phyloP scores from a whole-genome alignment of 768 basidiomycete species.

The Gloeophyllum trabeum region DNA sequence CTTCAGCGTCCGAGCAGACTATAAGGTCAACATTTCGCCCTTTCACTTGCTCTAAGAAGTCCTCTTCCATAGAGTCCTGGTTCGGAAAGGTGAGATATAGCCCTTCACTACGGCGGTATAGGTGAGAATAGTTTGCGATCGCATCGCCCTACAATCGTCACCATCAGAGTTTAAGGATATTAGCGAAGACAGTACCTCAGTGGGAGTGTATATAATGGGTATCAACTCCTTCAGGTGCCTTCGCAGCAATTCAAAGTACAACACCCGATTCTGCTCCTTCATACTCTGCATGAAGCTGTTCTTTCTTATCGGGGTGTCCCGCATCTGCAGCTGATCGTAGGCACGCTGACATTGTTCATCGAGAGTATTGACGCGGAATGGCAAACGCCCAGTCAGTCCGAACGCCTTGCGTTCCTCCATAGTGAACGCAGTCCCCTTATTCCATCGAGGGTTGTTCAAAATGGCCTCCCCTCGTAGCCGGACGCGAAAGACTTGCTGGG shows the following conservation, averaged over 20 bases:
- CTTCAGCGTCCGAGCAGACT: conserved; percentile 78
- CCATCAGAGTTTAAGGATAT: not conserved
- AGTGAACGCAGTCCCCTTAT: conserved; percentile 77
- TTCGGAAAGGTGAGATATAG: conserved; percentile 56
- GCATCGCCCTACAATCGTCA: conserved; percentile 50
- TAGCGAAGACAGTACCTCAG: conserved; percentile 36
- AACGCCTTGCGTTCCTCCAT: conserved; percentile 56
- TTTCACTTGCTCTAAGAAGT: conserved; percentile 57
- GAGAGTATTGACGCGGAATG: conserved; percentile 33
- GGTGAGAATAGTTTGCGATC: conserved; percentile 73
- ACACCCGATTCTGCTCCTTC: conserved; percentile 72
- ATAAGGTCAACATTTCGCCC: conserved; percentile 62
- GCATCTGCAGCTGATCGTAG: conserved; percentile 43
- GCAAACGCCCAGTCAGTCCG: conserved; percentile 33
- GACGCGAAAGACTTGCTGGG: conserved; percentile 20
- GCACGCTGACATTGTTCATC: conserved; percentile 72
- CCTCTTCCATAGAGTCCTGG: conserved; percentile 61
- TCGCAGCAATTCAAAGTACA: conserved; percentile 57
- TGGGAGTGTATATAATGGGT: conserved; percentile 76
- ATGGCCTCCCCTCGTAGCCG: conserved; percentile 52
- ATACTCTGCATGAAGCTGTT: conserved; percentile 70
- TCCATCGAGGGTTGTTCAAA: conserved; percentile 55
- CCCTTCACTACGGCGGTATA: conserved; percentile 73
- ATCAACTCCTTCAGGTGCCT: conserved; percentile 36
- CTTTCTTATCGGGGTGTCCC: conserved; percentile 36